Evolutionary conservation across 2,329 filamentous ascomycete species (phyloP).

Genomic region (Trichoderma sp.): DNA sequence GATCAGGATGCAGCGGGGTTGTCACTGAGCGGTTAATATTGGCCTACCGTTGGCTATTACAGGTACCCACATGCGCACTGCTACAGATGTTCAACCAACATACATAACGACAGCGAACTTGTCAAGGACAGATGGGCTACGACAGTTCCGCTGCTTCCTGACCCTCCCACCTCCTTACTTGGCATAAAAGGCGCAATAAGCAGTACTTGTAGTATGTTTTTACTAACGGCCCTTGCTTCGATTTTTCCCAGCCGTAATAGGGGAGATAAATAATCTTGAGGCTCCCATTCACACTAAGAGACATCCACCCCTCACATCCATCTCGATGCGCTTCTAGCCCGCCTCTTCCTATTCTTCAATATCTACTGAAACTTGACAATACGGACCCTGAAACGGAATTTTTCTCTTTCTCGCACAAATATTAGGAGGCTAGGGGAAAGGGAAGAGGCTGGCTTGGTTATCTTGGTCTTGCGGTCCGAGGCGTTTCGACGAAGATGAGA

Average conservation of each 20-base stretch:
- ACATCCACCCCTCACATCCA: background rate
- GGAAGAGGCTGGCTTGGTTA: background rate
- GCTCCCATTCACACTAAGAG: background rate
- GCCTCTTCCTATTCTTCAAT: background rate
- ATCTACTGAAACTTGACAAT: background rate
- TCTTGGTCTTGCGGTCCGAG: background rate
- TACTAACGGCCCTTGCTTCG: background rate
- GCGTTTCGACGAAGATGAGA: slow-evolving; percentile 48
- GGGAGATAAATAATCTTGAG: background rate
- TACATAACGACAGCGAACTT: background rate
- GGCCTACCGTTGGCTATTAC: background rate
- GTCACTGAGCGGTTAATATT: slow-evolving; percentile 10
- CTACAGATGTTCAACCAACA: slow-evolving; percentile 8
- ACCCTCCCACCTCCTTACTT: background rate
- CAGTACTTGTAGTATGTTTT: background rate
- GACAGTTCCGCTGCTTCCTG: background rate
- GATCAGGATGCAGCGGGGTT: background rate
- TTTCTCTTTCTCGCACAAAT: background rate
- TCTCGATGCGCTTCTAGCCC: background rate
- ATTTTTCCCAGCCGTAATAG: background rate
- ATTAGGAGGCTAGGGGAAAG: background rate
- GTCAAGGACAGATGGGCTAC: background rate
- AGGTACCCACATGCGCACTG: background rate
- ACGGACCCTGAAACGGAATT: background rate
- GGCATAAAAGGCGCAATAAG: background rate